Percentiles rank a stretch among this genome's conserved stretches.
Conservation (phyloP, 2,329 filamentous ascomycete genomes). For the Penicillium italicum region DNA sequence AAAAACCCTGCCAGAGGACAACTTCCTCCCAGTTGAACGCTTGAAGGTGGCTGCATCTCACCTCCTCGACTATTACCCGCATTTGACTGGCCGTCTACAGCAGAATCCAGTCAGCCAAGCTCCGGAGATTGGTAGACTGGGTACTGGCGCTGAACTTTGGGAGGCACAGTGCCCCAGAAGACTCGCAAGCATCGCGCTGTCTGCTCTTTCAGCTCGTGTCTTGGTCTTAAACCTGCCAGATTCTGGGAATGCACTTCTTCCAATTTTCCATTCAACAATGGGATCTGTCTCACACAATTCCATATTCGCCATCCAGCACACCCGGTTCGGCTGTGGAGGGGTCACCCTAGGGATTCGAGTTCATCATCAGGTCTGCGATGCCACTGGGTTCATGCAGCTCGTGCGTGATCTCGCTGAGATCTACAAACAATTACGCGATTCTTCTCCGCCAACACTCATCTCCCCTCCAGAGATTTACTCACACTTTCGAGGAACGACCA, state of each 20-base stretch:
- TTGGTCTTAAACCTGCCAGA: neutral
- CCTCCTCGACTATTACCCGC: slow-evolving; percentile 5
- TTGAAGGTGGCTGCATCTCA: neutral
- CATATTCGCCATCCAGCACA: slow-evolving; percentile 6
- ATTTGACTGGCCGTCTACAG: slow-evolving; percentile 5
- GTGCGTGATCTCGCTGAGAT: slow-evolving; percentile 2
- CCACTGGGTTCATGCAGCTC: neutral
- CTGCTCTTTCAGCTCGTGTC: slow-evolving; percentile 1
- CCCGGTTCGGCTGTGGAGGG: slow-evolving; percentile 5
- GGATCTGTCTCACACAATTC: neutral
- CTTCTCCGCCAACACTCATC: neutral
- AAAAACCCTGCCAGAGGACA: neutral
- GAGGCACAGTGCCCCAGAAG: neutral
- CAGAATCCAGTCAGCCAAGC: neutral
- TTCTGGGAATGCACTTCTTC: neutral
- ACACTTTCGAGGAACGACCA: neutral
- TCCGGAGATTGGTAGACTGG: neutral
- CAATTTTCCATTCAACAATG: neutral
- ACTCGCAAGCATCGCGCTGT: neutral
- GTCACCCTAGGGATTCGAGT: slow-evolving; percentile 3
- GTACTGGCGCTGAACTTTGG: slow-evolving; percentile 2
- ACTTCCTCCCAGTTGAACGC: neutral
- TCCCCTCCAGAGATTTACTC: neutral
- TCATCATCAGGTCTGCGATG: slow-evolving; percentile 8
- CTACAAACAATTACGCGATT: slow-evolving; percentile 1